Evolutionary conservation across 2,329 filamentous ascomycete species (phyloP).

Genomic region (Ciborinia camelliae): DNA sequence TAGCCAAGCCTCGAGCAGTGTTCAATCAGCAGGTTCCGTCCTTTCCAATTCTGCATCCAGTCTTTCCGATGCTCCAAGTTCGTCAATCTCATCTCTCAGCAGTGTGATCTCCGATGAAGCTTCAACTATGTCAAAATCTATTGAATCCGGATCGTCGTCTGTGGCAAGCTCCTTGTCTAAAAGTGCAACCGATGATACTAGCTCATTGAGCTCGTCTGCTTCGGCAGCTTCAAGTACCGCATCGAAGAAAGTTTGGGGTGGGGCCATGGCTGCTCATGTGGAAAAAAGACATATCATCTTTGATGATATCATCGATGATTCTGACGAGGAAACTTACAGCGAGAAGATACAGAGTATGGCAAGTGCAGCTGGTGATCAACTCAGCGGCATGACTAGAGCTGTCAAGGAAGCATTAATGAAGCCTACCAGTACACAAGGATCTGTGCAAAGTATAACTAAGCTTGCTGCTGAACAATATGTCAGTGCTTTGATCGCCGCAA

Average conservation of each 20-base stretch:
- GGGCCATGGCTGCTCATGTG: slow-evolving; percentile 40
- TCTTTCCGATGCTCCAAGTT: slow-evolving; percentile 28
- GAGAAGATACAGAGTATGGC: slow-evolving; percentile 50
- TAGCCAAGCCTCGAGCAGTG: slow-evolving; percentile 34
- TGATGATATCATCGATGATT: slow-evolving; percentile 46
- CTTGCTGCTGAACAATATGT: slow-evolving; percentile 55
- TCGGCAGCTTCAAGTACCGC: slow-evolving; percentile 33
- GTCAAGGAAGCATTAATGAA: slow-evolving; percentile 54
- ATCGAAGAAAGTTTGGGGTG: slow-evolving; percentile 49
- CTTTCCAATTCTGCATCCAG: slow-evolving; percentile 30
- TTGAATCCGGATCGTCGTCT: slow-evolving; percentile 36
- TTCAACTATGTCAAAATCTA: slow-evolving; percentile 29
- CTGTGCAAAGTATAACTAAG: slow-evolving; percentile 47
- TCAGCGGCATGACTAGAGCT: slow-evolving; percentile 51
- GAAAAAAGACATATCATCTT: slow-evolving; percentile 49
- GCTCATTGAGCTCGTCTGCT: slow-evolving; percentile 29
- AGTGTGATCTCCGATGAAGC: slow-evolving; percentile 23
- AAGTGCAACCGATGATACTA: slow-evolving; percentile 33
- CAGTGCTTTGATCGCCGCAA: slow-evolving; percentile 54
- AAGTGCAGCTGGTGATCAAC: slow-evolving; percentile 50
- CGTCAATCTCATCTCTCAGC: slow-evolving; percentile 28
- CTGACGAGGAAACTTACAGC: slow-evolving; percentile 45
- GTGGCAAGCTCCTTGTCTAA: slow-evolving; percentile 37
- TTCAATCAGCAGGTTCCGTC: slow-evolving; percentile 32
- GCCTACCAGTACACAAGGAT: slow-evolving; percentile 42